Evolutionary conservation across 2,329 filamentous ascomycete species (phyloP), one percentile per base, ranked within the genome.

Genomic region (Aquanectria penicillioides): DNA sequence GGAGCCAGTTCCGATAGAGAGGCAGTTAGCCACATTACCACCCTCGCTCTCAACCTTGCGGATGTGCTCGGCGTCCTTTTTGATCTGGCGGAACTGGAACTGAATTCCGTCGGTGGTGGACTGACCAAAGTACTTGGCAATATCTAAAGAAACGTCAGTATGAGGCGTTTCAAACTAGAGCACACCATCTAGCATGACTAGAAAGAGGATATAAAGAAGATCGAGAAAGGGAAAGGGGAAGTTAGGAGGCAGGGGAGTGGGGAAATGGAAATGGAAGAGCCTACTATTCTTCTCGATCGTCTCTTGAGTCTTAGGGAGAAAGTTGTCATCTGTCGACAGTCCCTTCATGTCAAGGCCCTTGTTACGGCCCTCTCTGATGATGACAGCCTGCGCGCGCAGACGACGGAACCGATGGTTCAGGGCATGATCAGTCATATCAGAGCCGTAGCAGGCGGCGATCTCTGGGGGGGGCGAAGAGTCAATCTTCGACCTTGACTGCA

Each of bases 31-130:
- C 0, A 85, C 81, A 64, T 84, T 78, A 37, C 78, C 73, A 22
- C 81, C 81, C 2, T 73, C 70, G 18, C 75, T 73, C n/a, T 79
- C 77, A 3, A 80, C 79, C 3, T 75, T 67, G 36, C 78, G 75
- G 38, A 87, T 79, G 3, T 72, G 73, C 33, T 83, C 79, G 25
- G 81, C 85, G 25, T 85, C 78, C 29, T 76, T 77, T 72, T 85
- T 86, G 73, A 88, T 81, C 20, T 70, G 60, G 1, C 86, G 81
- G 67, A 89, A 87, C 66, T 88, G 85, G 69, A 85, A 89, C 63
- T 82, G 80, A n/a, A 88, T 80, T 8, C 86, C 86, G 17, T 80
- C 80, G 0, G 78, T 69, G 0, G 85, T 89, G 4, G 83, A 86
- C 55, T 86, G 84, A 22, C 85, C 86, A 62, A 86, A 88, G 72